These are phyloP conservation scores for Tetraselmis chui DNA, from an alignment of 139 green algal genomes.

Conservation along the genomic window DNA sequence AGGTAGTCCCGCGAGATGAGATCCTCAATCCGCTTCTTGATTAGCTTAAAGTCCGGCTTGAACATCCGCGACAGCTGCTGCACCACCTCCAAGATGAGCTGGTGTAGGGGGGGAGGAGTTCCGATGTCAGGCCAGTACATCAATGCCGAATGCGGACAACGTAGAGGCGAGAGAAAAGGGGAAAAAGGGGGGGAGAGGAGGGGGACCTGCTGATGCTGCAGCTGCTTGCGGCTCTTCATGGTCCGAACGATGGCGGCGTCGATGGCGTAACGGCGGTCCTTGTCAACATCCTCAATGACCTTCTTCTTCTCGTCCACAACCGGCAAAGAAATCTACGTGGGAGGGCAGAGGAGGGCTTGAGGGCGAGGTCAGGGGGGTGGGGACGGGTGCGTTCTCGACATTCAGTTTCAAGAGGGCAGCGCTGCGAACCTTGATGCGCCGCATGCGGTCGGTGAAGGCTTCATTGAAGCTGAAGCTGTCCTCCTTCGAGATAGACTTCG, in stretches of 20 bases:
- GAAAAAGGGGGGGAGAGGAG: background rate
- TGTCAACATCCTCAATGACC: constrained; percentile 93
- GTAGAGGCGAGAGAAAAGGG: background rate
- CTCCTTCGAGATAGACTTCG: constrained; percentile 58
- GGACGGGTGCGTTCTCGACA: background rate
- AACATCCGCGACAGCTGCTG: constrained; percentile 95
- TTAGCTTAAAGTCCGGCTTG: constrained; percentile 91
- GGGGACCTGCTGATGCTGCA: constrained; percentile 32
- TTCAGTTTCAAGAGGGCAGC: too few relatives aligned
- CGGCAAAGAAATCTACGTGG: constrained; percentile 53
- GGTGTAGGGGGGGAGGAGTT: background rate
- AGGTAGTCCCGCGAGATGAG: constrained; percentile 96
- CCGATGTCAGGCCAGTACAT: background rate
- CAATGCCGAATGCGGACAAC: background rate
- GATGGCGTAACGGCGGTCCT: constrained; percentile 77
- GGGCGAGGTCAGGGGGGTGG: background rate
- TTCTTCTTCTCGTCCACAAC: constrained; percentile 89
- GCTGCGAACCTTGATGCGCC: constrained; percentile 75
- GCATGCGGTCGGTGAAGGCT: constrained; percentile 85
- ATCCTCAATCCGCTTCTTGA: constrained; percentile 96
- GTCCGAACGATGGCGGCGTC: constrained; percentile 83
- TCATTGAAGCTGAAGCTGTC: constrained; percentile 86
- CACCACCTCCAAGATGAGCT: constrained; percentile 93
- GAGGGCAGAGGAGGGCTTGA: background rate
- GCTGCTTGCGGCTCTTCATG: constrained; percentile 87